Percentiles rank a stretch among this genome's conserved stretches.
Evolutionary conservation across 169 alveolate genomes (phyloP).

Genomic region (Besnoitia besnoiti): DNA sequence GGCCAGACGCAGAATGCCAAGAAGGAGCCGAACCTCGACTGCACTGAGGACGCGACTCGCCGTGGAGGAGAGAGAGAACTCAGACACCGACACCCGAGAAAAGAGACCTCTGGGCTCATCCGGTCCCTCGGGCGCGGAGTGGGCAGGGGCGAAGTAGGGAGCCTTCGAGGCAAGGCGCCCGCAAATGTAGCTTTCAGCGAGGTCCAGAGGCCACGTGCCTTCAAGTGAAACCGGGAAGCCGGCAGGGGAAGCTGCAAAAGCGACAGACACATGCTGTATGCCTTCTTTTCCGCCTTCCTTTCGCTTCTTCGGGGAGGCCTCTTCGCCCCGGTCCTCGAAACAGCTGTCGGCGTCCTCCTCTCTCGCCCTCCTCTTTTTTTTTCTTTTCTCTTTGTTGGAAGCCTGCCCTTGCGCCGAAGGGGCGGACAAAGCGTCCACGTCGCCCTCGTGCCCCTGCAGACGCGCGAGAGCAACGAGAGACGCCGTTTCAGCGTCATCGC

Average conservation of each 20-base stretch:
- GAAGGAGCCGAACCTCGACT: neutral
- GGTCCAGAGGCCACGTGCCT: neutral
- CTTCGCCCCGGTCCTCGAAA: too few species aligned
- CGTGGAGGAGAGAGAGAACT: neutral
- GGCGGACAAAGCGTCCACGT: neutral
- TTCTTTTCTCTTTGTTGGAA: neutral
- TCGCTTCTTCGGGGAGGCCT: too few species aligned
- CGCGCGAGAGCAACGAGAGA: too few species aligned
- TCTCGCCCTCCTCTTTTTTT: neutral
- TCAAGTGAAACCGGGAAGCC: neutral
- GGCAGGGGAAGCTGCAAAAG: neutral
- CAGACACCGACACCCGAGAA: neutral
- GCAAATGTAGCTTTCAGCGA: neutral
- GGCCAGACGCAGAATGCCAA: neutral
- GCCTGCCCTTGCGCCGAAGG: neutral
- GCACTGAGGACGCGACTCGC: too few species aligned
- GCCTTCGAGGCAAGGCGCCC: neutral
- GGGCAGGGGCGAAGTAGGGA: too few species aligned
- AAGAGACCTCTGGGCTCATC: neutral
- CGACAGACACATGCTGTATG: neutral
- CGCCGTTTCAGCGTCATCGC: neutral
- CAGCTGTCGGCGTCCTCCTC: neutral
- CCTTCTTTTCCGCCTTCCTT: neutral
- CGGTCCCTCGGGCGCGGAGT: too few species aligned
- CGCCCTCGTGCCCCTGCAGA: neutral